phyloP scores from a whole-genome alignment of 73 alveolate species.

The Blepharisma japonicum region DNA sequence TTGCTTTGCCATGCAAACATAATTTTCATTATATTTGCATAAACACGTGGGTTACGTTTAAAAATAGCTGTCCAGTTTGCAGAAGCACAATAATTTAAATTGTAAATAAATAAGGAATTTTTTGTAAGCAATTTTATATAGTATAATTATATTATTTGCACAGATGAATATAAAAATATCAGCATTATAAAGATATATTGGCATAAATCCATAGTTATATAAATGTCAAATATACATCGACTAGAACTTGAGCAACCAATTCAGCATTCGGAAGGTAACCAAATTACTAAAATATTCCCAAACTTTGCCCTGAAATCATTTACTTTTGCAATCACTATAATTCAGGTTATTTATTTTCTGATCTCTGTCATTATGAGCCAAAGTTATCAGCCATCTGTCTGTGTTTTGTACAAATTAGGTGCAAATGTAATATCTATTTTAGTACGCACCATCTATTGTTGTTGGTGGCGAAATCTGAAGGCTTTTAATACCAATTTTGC shows the following conservation, averaged over 20 bases:
- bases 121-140: too few species aligned
- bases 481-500: neutral
- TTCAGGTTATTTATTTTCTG: neutral
- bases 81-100: neutral
- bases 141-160: too few species aligned
- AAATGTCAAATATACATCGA: too few species aligned
- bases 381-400: neutral
- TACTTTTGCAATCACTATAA: neutral
- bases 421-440: neutral
- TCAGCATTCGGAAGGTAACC: too few species aligned
- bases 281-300: constrained; percentile 2
- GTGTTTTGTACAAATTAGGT: neutral
- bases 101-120: too few species aligned
- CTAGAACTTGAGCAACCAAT: too few species aligned
- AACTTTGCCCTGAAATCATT: neutral
- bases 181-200: too few species aligned
- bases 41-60: constrained; percentile 64
- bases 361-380: neutral
- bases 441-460: neutral
- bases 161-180: too few species aligned
- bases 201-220: too few species aligned
- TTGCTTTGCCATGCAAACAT: constrained; percentile 42
- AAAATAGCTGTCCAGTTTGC: constrained; percentile 39
- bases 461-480: neutral
- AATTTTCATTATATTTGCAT: constrained; percentile 80